Conservation (phyloP, 176 grass and related monocot genomes). For the Cocos nucifera region DNA sequence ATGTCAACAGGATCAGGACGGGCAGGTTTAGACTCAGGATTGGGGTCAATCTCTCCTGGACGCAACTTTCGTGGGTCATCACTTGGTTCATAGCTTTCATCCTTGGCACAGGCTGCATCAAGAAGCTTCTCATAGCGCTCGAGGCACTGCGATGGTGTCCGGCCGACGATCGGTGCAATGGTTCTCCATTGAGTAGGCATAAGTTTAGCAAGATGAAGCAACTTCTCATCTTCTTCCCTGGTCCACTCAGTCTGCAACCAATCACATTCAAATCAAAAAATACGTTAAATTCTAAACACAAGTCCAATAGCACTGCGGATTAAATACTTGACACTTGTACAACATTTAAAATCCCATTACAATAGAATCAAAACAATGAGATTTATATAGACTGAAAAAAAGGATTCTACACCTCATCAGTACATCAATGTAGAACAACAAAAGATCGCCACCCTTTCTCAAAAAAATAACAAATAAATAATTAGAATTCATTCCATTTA, state of each 20-base stretch:
- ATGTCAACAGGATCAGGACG: constrained; percentile 93
- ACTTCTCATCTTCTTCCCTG: constrained; percentile 92
- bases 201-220: constrained; percentile 95
- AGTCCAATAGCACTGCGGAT: too few relatives aligned
- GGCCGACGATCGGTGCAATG: constrained; percentile 91
- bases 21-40: constrained; percentile 89
- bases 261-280: not conserved
- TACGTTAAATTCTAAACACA: too few relatives aligned
- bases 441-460: too few relatives aligned
- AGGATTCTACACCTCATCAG: too few relatives aligned
- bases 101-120: constrained; percentile 86
- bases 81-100: constrained; percentile 74
- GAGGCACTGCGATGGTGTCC: constrained; percentile 92
- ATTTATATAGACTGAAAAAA: too few relatives aligned
- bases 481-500: too few relatives aligned
- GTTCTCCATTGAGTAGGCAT: constrained; percentile 98
- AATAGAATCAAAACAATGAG: too few relatives aligned
- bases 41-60: constrained; percentile 89
- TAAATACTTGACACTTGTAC: too few relatives aligned
- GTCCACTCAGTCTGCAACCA: constrained; percentile 84
- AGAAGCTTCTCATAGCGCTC: constrained; percentile 89
- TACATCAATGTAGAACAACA: too few relatives aligned
- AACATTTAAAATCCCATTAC: too few relatives aligned
- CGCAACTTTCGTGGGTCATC: constrained; percentile 85
- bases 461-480: too few relatives aligned